Conservation (phyloP, 306 rosid genomes). For the Vigna radiata region DNA sequence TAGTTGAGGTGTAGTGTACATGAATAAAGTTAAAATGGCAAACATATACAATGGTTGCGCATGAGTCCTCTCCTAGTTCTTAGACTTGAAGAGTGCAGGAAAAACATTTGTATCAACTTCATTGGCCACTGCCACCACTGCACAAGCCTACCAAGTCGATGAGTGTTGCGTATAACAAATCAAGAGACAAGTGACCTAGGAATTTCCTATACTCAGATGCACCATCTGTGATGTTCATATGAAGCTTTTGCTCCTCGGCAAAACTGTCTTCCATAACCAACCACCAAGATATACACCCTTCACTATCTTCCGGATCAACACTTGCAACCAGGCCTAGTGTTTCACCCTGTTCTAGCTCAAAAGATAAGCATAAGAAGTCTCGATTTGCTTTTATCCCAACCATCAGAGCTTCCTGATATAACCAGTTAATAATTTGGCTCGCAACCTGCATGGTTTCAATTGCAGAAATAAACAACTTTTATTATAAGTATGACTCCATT, state of each 20-base stretch:
- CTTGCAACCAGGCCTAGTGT: conserved; percentile 77
- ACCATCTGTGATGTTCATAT: conserved; percentile 55
- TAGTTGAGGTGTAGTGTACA: neutral
- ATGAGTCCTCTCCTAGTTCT: conserved; percentile 3
- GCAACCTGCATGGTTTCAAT: conserved; percentile 70
- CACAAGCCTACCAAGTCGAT: conserved; percentile 86
- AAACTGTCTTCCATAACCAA: conserved; percentile 77
- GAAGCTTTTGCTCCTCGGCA: conserved; percentile 72
- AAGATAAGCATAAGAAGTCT: conserved; percentile 76
- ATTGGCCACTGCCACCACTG: conserved; percentile 63
- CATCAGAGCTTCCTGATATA: conserved; percentile 78
- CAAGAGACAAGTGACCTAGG: conserved; percentile 81
- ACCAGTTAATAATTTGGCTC: conserved; percentile 87
- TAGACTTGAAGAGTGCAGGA: conserved; percentile 3
- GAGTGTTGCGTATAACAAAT: conserved; percentile 76
- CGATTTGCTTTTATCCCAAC: conserved; percentile 82
- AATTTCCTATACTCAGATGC: conserved; percentile 74
- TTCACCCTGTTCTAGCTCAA: conserved; percentile 89
- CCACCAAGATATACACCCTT: conserved; percentile 93
- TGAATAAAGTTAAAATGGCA: neutral
- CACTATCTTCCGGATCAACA: conserved; percentile 80
- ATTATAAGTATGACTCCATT: neutral
- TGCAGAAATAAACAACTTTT: conserved; percentile 31
- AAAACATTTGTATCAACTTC: conserved; percentile 33
- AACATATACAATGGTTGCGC: neutral